Base-by-base conservation (phyloP, 1,284 basidiomycete species). In the Apiotrichum gracile region DNA sequence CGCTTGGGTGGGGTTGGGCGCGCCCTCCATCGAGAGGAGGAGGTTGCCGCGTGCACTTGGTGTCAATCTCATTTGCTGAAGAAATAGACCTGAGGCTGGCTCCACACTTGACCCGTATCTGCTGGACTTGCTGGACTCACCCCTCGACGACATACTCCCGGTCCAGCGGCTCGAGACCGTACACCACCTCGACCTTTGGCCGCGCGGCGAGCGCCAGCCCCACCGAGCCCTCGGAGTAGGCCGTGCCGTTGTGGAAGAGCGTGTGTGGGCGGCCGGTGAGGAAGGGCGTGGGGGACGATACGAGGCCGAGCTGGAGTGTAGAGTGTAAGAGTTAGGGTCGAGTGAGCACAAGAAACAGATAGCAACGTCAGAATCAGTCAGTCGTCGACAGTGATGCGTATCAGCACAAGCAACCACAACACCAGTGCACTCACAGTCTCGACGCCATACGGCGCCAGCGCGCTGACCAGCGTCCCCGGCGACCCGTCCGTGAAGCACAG, bases 221-320 rank as follows among this genome's bases (percentile, higher is more conserved):
- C 4, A 93, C 81, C 0, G 87, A 85, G 6, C 91, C 91, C 1
- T 80, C 74, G 0, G 81, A 82, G 58, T 81, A 72, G 22, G 88
- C 79, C 3, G 78, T 66, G 27, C 77, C 75, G 48, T 84, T 81
- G 58, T 81, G 74, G 60, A 91, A 84, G 2, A 93, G 75, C 0
- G 90, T 92, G 45, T 86, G 82, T 2, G 86, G 85, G 21, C 85
- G 78, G 12, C 87, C 88, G 0, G 88, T 92, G 21, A 90, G 77
- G 69, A 93, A 93, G 0, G 90, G 89, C 0, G 91, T 93, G 0
- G 86, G 85, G 0, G 88, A 80, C 0, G 84, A 85, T 14, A 87
- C 70, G 21, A 91, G 77, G 16, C 88, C 88, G 34, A 88, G 72
- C 84, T 88, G 62, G 14, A 40, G 33, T 83, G 35, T 33, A 26